These are phyloP conservation scores for Verticillium zaregamsianum DNA, from an alignment of 2,329 filamentous ascomycete genomes.

Conservation along the genomic window DNA sequence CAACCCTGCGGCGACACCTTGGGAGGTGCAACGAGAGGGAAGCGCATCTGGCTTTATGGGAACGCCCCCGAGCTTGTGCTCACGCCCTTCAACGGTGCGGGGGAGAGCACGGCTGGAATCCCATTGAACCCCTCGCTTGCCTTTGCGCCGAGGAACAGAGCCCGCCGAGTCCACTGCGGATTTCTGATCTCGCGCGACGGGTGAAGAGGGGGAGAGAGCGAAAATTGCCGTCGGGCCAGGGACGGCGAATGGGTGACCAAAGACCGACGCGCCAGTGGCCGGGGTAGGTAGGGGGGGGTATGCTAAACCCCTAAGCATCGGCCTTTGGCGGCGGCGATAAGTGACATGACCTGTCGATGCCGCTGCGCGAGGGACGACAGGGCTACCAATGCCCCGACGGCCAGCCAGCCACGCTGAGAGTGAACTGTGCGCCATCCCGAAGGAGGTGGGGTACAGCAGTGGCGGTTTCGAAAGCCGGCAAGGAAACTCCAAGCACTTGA, in stretches of 20 bases:
- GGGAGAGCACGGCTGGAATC: background rate
- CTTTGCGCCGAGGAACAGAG: constrained; percentile 1
- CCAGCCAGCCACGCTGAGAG: background rate
- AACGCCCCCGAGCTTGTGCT: background rate
- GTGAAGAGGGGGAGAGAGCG: background rate
- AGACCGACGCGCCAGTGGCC: background rate
- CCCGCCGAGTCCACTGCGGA: background rate
- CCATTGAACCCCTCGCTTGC: background rate
- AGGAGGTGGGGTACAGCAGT: no score
- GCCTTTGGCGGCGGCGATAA: background rate
- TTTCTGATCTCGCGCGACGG: background rate
- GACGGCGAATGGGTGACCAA: background rate
- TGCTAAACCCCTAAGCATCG: background rate
- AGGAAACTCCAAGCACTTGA: background rate
- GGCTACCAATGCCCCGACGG: background rate
- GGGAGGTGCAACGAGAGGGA: background rate
- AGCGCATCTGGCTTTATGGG: background rate
- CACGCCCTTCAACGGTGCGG: background rate
- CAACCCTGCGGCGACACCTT: background rate
- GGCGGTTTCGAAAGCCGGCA: background rate
- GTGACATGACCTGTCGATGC: background rate
- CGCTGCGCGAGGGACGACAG: background rate
- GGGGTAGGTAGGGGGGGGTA: background rate
- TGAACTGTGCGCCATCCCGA: no score
- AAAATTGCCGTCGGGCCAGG: background rate